Conservation (phyloP, 176 grass and related monocot genomes). For the Oryza meyeriana region DNA sequence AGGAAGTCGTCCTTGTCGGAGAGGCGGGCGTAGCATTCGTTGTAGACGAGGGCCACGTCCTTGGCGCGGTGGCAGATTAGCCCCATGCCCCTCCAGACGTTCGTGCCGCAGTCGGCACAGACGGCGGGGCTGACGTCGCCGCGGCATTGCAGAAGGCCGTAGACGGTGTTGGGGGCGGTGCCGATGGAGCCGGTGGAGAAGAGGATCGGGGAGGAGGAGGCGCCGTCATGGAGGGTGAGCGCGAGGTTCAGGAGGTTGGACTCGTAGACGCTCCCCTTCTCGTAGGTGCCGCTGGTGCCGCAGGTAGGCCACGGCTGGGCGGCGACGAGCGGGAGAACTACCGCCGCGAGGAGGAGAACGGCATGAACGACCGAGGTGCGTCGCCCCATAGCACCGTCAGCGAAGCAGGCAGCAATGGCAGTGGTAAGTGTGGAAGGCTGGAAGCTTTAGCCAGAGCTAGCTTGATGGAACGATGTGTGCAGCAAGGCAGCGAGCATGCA, state of each 20-base stretch:
- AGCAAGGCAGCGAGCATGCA: no score
- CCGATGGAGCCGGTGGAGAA: conserved; percentile 21
- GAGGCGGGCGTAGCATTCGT: conserved; percentile 49
- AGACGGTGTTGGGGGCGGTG: background rate
- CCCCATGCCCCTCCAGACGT: background rate
- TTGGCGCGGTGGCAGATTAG: conserved; percentile 9
- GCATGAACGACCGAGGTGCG: background rate
- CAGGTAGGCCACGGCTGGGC: conserved; percentile 22
- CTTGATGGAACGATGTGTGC: no score
- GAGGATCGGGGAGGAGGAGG: background rate
- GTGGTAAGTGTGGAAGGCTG: no score
- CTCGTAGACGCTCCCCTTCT: conserved; percentile 31
- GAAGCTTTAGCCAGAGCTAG: no score
- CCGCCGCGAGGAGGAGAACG: background rate
- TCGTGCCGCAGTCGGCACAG: conserved; percentile 39
- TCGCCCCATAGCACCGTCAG: background rate
- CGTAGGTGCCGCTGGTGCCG: conserved; percentile 34
- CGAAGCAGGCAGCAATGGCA: no score
- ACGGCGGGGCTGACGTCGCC: conserved; percentile 29
- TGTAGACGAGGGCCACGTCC: conserved; percentile 29
- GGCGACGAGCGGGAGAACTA: background rate
- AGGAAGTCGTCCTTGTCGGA: conserved; percentile 31
- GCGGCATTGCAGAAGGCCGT: conserved; percentile 33
- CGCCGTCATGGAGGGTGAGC: background rate
- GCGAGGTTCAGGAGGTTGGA: conserved; percentile 31